phyloP scores from a whole-genome alignment of 345 rosid species.

The Zanthoxylum bungeanum region DNA sequence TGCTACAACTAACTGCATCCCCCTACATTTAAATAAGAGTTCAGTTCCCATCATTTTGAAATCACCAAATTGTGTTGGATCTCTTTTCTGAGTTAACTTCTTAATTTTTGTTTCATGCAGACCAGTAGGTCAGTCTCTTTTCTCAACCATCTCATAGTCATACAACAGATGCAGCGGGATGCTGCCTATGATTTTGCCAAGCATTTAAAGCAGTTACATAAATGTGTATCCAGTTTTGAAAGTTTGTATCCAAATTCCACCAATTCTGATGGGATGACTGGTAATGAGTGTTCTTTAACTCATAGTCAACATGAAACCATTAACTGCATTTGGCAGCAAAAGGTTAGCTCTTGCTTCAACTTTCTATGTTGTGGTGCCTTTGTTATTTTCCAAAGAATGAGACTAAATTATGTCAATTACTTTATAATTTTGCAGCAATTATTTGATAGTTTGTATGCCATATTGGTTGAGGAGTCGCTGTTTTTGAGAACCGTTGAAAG shows the following conservation, averaged over 20 bases:
- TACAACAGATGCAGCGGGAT: conserved; percentile 72
- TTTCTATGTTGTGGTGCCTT: not conserved
- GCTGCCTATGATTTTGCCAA: conserved; percentile 57
- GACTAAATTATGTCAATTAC: not conserved
- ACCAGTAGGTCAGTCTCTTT: conserved; percentile 64
- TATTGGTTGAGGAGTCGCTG: conserved; percentile 57
- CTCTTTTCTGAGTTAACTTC: not conserved
- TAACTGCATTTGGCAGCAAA: conserved; percentile 75
- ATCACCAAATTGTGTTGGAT: not conserved
- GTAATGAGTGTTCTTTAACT: conserved; percentile 39
- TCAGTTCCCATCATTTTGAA: not conserved
- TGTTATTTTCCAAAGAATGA: not conserved
- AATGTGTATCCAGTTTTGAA: conserved; percentile 37
- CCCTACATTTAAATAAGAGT: not conserved
- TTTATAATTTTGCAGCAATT: conserved; percentile 52
- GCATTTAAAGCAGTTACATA: conserved; percentile 42
- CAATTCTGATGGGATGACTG: conserved; percentile 18
- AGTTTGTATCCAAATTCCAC: conserved; percentile 35
- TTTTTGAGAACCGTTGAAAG: conserved; percentile 58
- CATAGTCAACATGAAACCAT: conserved; percentile 46
- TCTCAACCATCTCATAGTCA: conserved; percentile 69
- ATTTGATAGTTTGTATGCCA: conserved; percentile 53
- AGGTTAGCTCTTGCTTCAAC: conserved; percentile 43
- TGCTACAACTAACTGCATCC: not conserved
- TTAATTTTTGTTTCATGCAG: conserved; percentile 36